A percentile compares a stretch with the other conserved stretches of the same genome.
phyloP scores from a whole-genome alignment of 176 grass and related monocot species.

The Thalia dealbata region DNA sequence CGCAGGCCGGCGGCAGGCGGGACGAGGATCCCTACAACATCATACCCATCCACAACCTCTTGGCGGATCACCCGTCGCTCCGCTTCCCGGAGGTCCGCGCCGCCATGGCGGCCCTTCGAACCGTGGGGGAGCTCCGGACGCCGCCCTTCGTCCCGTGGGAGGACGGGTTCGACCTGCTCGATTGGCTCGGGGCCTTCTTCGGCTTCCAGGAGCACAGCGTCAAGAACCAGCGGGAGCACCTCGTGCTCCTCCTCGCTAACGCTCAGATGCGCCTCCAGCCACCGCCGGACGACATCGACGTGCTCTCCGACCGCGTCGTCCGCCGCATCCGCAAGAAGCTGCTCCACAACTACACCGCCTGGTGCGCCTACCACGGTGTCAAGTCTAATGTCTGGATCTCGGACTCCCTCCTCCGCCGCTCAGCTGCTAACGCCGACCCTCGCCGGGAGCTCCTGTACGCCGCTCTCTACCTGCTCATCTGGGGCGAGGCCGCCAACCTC shows the following conservation, averaged over 20 bases:
- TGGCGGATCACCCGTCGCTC: constrained; percentile 49
- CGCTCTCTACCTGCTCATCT: constrained; percentile 78
- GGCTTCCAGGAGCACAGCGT: constrained; percentile 89
- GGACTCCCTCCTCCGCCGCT: constrained; percentile 3
- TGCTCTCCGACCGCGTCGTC: constrained; percentile 41
- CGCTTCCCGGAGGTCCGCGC: constrained; percentile 76
- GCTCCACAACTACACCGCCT: constrained; percentile 65
- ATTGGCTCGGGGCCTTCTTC: constrained; percentile 83
- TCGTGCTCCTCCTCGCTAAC: constrained; percentile 91
- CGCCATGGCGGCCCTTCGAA: constrained; percentile 43
- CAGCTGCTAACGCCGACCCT: constrained; percentile 31
- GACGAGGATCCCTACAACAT: constrained; percentile 63
- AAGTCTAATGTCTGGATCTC: constrained; percentile 36
- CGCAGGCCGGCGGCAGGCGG: neutral
- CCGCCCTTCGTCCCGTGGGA: constrained; percentile 35
- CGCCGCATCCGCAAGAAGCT: constrained; percentile 62
- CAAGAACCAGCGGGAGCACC: constrained; percentile 89
- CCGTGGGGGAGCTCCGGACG: constrained; percentile 37
- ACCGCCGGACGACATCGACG: constrained; percentile 27
- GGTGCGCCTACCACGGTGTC: constrained; percentile 71
- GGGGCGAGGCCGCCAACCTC: constrained; percentile 91
- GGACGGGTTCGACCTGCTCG: constrained; percentile 54
- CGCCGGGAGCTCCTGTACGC: constrained; percentile 69
- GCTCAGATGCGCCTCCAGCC: constrained; percentile 55
- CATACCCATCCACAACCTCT: constrained; percentile 76